Evolutionary conservation across 129 eudicot genomes (phyloP), one percentile per base, ranked within the genome.

Genomic region (Flaveria sonorensis): DNA sequence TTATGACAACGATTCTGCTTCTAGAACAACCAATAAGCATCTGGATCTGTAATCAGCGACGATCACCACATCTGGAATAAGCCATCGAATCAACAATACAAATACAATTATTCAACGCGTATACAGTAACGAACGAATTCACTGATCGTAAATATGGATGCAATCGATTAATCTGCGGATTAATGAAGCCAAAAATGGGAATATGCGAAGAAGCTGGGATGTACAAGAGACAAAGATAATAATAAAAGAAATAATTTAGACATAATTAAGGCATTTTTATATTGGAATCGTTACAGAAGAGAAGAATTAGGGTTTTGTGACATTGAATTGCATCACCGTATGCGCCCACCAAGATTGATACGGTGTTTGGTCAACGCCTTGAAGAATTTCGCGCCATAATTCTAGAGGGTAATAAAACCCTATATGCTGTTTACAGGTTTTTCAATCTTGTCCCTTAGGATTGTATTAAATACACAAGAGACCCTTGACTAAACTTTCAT

Each of bases 361-460:
- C 6, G 70, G 52, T 73, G 3, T 26, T 73, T 18, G 79, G 84
- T 80, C 84, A 80, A 80, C 79, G 63, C 63, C 14, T 63, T 26
- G 57, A 50, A 21, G 57, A 79, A 62, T 39, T 79, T 28, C 84
- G 75, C 84, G 84, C 79, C 84, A 80, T 73, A 73, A 65, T 80
- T 66, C 9, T 55, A 4, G 50, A 16, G 47, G 28, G 78, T 45
- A 45, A 45, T 20, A 50, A 64, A 64, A 63, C 72, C 46, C 12
- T 9, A 45, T 15, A 42, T 65, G 39, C 63, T 40, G 9, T 53
- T 32, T 40, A 42, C 32, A 40, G 7, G 12, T 5, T 64, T 53
- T 42, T 45, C 52, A 24, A 1, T 66, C 53, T 64, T 26, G 52
- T 42, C 50, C 79, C 48, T 13, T 72, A 0, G 18, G 21, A 79